Conservation (phyloP, 176 grass and related monocot genomes). For the Oryza meridionalis region DNA sequence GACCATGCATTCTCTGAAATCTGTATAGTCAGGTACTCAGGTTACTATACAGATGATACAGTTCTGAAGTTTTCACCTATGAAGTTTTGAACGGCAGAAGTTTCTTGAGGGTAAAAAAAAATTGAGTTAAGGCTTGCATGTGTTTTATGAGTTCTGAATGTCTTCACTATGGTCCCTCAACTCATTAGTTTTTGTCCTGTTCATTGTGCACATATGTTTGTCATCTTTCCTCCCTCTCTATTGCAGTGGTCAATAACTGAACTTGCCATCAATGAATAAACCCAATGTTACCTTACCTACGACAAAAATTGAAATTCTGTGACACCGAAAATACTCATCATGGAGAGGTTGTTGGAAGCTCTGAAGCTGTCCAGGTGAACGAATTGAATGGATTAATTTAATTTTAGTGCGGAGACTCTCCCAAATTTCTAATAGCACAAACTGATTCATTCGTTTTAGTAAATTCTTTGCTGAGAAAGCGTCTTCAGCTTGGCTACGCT, state of each 20-base stretch:
- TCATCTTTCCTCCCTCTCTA: not conserved
- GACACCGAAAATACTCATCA: not conserved
- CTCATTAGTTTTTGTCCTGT: not conserved
- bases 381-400: not conserved
- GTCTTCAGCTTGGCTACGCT: constrained; percentile 24
- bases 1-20: not conserved
- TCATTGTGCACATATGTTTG: not conserved
- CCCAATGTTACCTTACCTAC: not conserved
- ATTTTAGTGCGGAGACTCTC: not conserved
- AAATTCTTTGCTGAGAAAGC: not conserved
- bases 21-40: not conserved
- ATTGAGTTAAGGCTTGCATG: not conserved
- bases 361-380: not conserved
- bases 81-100: not conserved
- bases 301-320: not conserved
- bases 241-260: not conserved
- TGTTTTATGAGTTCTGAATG: not conserved
- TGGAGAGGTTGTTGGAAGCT: not conserved
- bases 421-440: not conserved
- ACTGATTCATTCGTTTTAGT: not conserved
- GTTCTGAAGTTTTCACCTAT: not conserved
- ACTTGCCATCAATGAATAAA: not conserved
- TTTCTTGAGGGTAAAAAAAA: not conserved
- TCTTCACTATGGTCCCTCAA: not conserved
- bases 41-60: not conserved